Base-by-base conservation (phyloP, 345 rosid genomes). In the Noccaea caerulescens region DNA sequence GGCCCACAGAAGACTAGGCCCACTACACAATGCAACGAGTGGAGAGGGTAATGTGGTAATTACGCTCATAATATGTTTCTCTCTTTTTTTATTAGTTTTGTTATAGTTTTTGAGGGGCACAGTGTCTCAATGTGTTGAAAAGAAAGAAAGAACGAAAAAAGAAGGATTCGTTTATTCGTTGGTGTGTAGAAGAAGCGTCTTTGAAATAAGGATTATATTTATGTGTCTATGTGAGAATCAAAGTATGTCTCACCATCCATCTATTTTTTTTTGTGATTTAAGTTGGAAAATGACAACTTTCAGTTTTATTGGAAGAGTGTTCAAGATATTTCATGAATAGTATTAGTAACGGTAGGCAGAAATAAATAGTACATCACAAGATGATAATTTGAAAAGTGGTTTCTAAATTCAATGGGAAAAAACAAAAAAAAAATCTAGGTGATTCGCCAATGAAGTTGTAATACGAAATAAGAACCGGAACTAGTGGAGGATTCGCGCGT, bases 1-100 rank as follows among this genome's bases (percentile, higher is more conserved):
- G 99, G 99, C 52, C 79, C 77, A 67, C 87, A 88, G 80, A 89
- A 85, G 79, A 80, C 89, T 0, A 83, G 99, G 81, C 99, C 99
- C 11, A 77, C 86, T 1, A 50, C 80, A 10, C 97, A 91, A 82
- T 94, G 99, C 44, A 76, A 12, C 77, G 82, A 83, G 61, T 84
- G 89, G 94, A 51, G 76, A 63, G 89, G 91, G 80, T 88, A 79
- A 55, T 38, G 6, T 55, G 7, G 63, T 33, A 9, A 62, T 54
- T 76, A 14, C 4, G 5, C 6, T 49, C 4, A 16, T 32, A 2
- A 1, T 45, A 33, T 32, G 9, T 1, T 36, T 59, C 58, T 12
- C 44, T 32, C 4, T 4, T 8, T 27, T 18, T 34, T 45, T 18
- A 7, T 7, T 39, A 10, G 5, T 68, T 43, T 57, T 7, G 18